A percentile compares a stretch with the other conserved stretches of the same genome.
phyloP scores from a whole-genome alignment of 129 eudicot genomes.

The Saposhnikovia divaricata region DNA sequence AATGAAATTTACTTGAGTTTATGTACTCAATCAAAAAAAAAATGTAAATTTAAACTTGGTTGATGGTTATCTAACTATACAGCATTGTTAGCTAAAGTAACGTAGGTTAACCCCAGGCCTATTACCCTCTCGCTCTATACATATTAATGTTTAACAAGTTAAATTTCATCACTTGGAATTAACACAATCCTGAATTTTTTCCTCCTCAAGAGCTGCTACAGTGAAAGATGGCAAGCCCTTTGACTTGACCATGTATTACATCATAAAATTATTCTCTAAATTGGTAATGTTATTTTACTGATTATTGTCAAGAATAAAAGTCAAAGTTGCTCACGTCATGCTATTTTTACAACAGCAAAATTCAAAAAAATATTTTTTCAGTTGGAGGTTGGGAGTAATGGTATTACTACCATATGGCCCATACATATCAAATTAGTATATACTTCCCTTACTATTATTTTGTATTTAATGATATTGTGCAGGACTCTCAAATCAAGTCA shows the following conservation, averaged over 20 bases:
- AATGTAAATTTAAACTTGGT: neutral
- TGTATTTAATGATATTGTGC: slow-evolving; percentile 5
- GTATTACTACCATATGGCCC: neutral
- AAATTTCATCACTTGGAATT: neutral
- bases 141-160: neutral
- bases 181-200: too few relatives aligned
- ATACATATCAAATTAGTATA: neutral
- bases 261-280: neutral
- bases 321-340: neutral
- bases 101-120: neutral
- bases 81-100: neutral
- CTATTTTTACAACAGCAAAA: neutral
- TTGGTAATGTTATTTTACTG: neutral
- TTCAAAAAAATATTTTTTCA: neutral
- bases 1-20: neutral
- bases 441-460: neutral
- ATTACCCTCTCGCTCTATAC: neutral
- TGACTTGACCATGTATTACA: neutral
- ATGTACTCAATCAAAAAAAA: neutral
- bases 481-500: slow-evolving; percentile 75
- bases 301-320: neutral
- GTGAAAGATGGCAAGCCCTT: too few relatives aligned
- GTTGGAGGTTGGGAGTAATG: neutral
- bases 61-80: neutral
- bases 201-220: too few relatives aligned